Percentiles rank a stretch among this genome's conserved stretches.
Conservation (phyloP, 176 grass and related monocot genomes). For the Bolboschoenus planiculmis region DNA sequence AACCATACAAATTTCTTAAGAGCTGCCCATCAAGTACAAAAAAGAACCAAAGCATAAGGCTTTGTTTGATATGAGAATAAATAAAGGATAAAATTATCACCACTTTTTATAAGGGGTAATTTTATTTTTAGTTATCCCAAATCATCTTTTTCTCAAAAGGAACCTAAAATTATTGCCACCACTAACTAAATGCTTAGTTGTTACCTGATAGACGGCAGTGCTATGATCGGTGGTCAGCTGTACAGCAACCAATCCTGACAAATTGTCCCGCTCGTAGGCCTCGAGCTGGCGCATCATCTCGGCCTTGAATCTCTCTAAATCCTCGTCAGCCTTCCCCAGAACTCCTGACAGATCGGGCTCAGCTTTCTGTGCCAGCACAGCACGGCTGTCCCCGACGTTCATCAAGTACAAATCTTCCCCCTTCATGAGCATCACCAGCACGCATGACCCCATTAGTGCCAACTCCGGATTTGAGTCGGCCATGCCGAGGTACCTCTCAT, state of each 20-base stretch:
- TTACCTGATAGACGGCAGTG: constrained; percentile 53
- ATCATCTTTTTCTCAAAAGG: too few relatives aligned
- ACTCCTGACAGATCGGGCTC: constrained; percentile 50
- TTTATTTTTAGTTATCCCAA: too few relatives aligned
- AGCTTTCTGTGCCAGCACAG: constrained; percentile 53
- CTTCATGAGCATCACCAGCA: constrained; percentile 71
- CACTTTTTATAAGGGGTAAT: too few relatives aligned
- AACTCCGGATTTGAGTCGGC: constrained; percentile 76
- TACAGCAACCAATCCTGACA: constrained; percentile 32
- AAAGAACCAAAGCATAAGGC: neutral
- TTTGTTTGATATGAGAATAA: too few relatives aligned
- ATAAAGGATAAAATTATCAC: too few relatives aligned
- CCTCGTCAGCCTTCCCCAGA: constrained; percentile 5
- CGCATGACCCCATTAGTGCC: constrained; percentile 73
- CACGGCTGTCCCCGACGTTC: constrained; percentile 97
- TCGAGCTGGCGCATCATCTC: constrained; percentile 57
- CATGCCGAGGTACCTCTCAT: constrained; percentile 52
- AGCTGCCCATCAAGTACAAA: neutral
- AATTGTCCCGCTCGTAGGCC: constrained; percentile 41
- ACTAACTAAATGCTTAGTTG: neutral
- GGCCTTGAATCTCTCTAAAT: constrained; percentile 30
- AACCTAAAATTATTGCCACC: too few relatives aligned
- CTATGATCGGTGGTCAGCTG: constrained; percentile 85
- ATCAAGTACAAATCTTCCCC: constrained; percentile 75
- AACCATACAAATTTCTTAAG: neutral